A percentile compares a stretch with the other conserved stretches of the same genome.
These are phyloP conservation scores for Phytophthora melonis DNA, from an alignment of 352 stramenopile genomes.

Conservation along the genomic window DNA sequence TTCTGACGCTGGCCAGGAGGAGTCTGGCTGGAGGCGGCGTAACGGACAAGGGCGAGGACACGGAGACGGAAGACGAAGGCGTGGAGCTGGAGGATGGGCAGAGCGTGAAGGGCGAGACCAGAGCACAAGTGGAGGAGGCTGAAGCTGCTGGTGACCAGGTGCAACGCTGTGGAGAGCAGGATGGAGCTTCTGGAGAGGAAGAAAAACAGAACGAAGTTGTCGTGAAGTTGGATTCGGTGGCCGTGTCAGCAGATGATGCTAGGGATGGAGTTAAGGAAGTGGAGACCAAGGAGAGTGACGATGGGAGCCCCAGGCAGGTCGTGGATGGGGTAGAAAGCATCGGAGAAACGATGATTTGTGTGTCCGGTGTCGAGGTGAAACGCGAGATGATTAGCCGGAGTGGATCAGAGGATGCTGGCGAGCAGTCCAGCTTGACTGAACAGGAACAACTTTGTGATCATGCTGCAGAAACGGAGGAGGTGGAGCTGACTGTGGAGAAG, in stretches of 20 bases:
- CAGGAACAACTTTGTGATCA: neutral
- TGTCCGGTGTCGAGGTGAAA: neutral
- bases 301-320: neutral
- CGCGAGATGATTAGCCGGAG: neutral
- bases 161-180: neutral
- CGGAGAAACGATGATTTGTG: neutral
- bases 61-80: constrained; percentile 5
- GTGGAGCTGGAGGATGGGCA: neutral
- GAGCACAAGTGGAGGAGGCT: neutral
- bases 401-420: neutral
- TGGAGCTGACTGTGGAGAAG: neutral
- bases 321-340: neutral
- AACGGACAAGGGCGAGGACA: neutral
- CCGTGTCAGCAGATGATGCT: neutral
- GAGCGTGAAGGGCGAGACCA: neutral
- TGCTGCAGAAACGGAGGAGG: neutral
- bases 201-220: neutral
- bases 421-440: neutral
- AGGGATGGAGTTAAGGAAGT: neutral
- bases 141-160: neutral
- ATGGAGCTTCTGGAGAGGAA: neutral
- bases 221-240: neutral
- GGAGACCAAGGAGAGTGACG: neutral
- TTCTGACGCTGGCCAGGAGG: constrained; percentile 20
- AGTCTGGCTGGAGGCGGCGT: neutral